Percentiles rank a stretch among this genome's conserved stretches.
These are phyloP conservation scores for Myxozyma geophila DNA, from an alignment of 805 yeast species.

Conservation along the genomic window DNA sequence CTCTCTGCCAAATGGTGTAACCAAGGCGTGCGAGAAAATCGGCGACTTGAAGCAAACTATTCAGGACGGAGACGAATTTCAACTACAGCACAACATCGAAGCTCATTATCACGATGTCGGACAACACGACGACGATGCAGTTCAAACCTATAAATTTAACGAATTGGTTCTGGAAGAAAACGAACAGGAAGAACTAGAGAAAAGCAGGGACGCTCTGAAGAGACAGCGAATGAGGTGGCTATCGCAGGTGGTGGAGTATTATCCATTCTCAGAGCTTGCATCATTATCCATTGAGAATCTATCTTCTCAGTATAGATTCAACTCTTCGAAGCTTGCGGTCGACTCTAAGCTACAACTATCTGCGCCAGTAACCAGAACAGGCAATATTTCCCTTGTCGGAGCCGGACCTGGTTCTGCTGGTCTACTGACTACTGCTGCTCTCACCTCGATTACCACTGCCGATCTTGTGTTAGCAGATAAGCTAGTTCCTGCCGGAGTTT, in stretches of 20 bases:
- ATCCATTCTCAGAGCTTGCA: slow-evolving; percentile 71
- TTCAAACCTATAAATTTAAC: slow-evolving; percentile 64
- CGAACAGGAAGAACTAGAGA: slow-evolving; percentile 40
- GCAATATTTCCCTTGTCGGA: slow-evolving; percentile 70
- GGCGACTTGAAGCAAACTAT: slow-evolving; percentile 66
- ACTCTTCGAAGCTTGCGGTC: neutral
- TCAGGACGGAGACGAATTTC: slow-evolving; percentile 55
- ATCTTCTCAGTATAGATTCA: slow-evolving; percentile 48
- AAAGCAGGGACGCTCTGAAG: slow-evolving; percentile 41
- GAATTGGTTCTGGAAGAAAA: slow-evolving; percentile 61
- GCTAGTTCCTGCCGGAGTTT: slow-evolving; percentile 84
- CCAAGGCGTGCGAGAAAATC: slow-evolving; percentile 66
- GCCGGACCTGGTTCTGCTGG: slow-evolving; percentile 92
- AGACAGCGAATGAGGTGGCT: slow-evolving; percentile 76
- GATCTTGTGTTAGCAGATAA: slow-evolving; percentile 89
- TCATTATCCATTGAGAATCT: slow-evolving; percentile 64
- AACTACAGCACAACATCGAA: slow-evolving; percentile 36
- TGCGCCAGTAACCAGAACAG: neutral
- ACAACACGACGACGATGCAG: slow-evolving; percentile 70
- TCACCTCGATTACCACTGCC: slow-evolving; percentile 77
- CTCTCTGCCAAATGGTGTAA: slow-evolving; percentile 70
- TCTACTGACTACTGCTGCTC: slow-evolving; percentile 81
- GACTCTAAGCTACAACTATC: slow-evolving; percentile 9
- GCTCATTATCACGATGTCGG: slow-evolving; percentile 47
- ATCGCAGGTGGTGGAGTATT: slow-evolving; percentile 88